phyloP scores from a whole-genome alignment of 148 eudicot genomes.

The Polygonum aviculare region DNA sequence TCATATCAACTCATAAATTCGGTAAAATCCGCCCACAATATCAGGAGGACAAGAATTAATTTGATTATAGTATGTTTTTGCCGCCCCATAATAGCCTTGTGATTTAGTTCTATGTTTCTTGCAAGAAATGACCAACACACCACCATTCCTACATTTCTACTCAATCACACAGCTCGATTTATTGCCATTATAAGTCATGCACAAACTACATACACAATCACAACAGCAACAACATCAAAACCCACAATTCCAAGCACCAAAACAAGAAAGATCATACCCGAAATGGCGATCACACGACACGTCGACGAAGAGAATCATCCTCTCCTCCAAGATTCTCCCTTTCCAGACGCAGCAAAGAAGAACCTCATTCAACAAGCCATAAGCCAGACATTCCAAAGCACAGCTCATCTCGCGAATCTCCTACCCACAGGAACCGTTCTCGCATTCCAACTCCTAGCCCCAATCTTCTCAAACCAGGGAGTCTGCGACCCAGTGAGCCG shows the following conservation, averaged over 20 bases:
- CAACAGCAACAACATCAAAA: background rate
- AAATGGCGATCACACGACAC: constrained; percentile 27
- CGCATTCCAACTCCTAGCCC: constrained; percentile 62
- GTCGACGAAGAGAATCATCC: constrained; percentile 29
- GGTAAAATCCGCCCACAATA: background rate
- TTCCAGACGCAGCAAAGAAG: constrained; percentile 28
- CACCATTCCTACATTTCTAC: constrained; percentile 15
- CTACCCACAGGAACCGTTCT: constrained; percentile 73
- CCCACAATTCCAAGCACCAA: background rate
- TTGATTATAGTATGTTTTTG: background rate
- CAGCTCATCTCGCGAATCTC: constrained; percentile 61
- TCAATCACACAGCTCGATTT: constrained; percentile 31
- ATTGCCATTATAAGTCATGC: constrained; percentile 7
- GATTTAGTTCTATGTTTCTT: constrained; percentile 34
- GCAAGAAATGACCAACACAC: constrained; percentile 38
- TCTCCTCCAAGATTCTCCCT: constrained; percentile 27
- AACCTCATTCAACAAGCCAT: constrained; percentile 44
- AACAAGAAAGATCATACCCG: background rate
- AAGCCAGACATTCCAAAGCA: constrained; percentile 61
- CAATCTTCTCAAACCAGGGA: constrained; percentile 63
- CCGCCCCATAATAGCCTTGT: background rate
- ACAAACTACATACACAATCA: background rate
- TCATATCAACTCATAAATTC: background rate
- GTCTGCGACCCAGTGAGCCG: constrained; percentile 37
- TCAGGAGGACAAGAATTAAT: background rate